Conservation (phyloP, 805 yeast genomes). For the Cyberlindnera americana region DNA sequence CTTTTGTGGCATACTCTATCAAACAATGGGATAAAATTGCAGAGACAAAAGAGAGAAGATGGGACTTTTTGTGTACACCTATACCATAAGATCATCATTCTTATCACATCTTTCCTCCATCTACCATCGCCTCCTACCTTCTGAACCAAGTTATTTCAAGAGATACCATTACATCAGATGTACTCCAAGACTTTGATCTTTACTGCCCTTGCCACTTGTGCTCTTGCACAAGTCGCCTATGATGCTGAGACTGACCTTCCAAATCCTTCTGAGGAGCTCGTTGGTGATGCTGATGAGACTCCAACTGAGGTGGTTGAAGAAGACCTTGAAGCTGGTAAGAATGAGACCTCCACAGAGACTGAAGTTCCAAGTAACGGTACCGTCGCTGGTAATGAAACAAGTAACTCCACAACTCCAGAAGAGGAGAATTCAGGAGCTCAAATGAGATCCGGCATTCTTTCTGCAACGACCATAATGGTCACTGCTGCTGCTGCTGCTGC, state of each 20-base stretch:
- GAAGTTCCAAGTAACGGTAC: slow-evolving; percentile 4
- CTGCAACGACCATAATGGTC: slow-evolving; percentile 3
- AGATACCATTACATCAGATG: slow-evolving; percentile 9
- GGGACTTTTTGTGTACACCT: too few relatives aligned
- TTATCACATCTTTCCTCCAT: neutral
- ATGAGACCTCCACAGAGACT: neutral
- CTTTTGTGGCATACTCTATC: slow-evolving; percentile 1
- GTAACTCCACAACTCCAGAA: slow-evolving; percentile 9
- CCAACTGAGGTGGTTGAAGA: slow-evolving; percentile 7
- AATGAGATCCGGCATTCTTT: slow-evolving; percentile 4
- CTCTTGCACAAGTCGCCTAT: slow-evolving; percentile 27
- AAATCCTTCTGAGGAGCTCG: slow-evolving; percentile 3
- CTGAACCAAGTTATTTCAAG: neutral
- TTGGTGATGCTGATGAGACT: slow-evolving; percentile 5
- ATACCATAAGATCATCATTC: too few relatives aligned
- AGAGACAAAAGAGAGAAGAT: too few relatives aligned
- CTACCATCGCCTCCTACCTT: neutral
- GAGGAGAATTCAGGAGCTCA: slow-evolving; percentile 12
- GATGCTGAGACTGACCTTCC: slow-evolving; percentile 11
- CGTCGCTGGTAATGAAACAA: slow-evolving; percentile 6
- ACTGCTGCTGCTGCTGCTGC: slow-evolving; percentile 14
- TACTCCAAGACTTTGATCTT: slow-evolving; percentile 15
- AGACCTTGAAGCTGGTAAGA: neutral
- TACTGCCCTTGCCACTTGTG: slow-evolving; percentile 13
- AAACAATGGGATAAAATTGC: neutral